Percentiles rank a stretch among this genome's conserved stretches.
These are phyloP conservation scores for Boletus sp. DNA, from an alignment of 768 basidiomycete genomes.

Conservation along the genomic window DNA sequence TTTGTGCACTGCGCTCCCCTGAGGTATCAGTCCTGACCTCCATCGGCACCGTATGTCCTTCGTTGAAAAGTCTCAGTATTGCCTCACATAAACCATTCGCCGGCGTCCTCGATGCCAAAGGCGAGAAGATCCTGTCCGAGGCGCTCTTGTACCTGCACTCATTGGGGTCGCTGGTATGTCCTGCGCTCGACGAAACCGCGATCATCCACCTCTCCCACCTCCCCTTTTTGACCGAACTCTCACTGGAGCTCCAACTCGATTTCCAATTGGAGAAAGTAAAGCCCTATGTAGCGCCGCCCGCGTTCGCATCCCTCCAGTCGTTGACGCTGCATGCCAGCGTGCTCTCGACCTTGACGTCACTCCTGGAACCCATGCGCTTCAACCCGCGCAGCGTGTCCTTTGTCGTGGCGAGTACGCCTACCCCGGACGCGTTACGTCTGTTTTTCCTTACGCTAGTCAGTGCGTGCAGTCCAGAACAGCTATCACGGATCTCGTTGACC, in stretches of 20 bases:
- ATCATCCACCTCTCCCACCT: conserved; percentile 25
- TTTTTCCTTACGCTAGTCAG: conserved; percentile 20
- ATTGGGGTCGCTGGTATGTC: conserved; percentile 16
- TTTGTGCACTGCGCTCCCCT: conserved; percentile 8
- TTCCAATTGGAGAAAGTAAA: conserved; percentile 14
- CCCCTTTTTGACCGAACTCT: conserved; percentile 12
- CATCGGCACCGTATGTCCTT: conserved; percentile 21
- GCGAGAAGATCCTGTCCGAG: conserved; percentile 21
- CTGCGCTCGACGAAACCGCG: conserved; percentile 18
- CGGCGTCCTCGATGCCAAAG: conserved; percentile 8
- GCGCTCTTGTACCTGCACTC: conserved; percentile 16
- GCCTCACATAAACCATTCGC: background rate
- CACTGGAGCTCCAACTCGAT: conserved; percentile 12
- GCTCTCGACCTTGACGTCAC: conserved; percentile 18
- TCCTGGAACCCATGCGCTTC: conserved; percentile 19
- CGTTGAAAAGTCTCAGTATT: conserved; percentile 15
- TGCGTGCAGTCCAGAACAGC: conserved; percentile 9
- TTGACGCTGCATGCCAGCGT: conserved; percentile 6
- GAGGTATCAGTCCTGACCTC: conserved; percentile 19
- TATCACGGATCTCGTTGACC: conserved; percentile 10
- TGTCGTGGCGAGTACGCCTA: conserved; percentile 7
- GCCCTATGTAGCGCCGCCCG: conserved; percentile 9
- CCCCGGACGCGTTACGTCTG: conserved; percentile 16
- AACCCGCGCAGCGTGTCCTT: conserved; percentile 15
- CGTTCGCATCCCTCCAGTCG: conserved; percentile 13